Percentiles rank a stretch among this genome's conserved stretches.
These are phyloP conservation scores for Crithidia acanthocephali DNA, from an alignment of 208 protist genomes.

Conservation along the genomic window DNA sequence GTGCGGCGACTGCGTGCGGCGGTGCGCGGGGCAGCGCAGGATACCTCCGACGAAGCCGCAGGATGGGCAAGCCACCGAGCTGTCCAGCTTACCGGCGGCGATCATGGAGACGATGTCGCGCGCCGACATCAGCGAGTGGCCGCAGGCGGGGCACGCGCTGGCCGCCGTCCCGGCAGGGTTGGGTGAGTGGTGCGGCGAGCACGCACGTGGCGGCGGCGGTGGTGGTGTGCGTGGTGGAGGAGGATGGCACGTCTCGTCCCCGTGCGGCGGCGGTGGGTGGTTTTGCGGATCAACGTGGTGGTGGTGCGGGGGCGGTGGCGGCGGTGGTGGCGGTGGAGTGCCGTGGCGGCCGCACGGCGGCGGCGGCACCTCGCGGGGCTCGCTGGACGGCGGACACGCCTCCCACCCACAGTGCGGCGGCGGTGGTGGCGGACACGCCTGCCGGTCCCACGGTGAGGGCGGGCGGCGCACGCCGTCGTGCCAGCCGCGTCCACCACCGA, in stretches of 20 bases:
- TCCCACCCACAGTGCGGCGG: too few relatives aligned
- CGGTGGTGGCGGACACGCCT: slow-evolving; percentile 4
- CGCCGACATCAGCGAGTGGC: slow-evolving; percentile 16
- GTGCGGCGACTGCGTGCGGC: neutral
- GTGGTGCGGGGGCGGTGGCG: too few relatives aligned
- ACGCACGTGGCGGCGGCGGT: neutral
- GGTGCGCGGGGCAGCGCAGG: neutral
- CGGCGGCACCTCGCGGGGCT: too few relatives aligned
- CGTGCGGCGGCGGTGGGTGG: neutral
- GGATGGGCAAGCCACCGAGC: slow-evolving; percentile 31
- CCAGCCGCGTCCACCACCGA: neutral
- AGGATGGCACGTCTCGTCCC: neutral
- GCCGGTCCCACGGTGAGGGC: neutral
- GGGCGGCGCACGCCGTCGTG: neutral
- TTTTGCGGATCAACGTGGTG: too few relatives aligned
- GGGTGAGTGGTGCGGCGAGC: slow-evolving; percentile 12
- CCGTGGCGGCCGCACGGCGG: too few relatives aligned
- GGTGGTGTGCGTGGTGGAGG: neutral
- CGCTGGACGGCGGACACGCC: neutral
- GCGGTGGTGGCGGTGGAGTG: too few relatives aligned
- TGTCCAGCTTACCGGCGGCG: slow-evolving; percentile 28
- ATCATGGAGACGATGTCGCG: slow-evolving; percentile 43
- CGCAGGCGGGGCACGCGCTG: slow-evolving; percentile 16
- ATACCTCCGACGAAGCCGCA: slow-evolving; percentile 38
- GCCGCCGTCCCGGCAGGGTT: neutral